Conservation (phyloP, 2,329 filamentous ascomycete genomes). For the Pyrenochaeta sp. region DNA sequence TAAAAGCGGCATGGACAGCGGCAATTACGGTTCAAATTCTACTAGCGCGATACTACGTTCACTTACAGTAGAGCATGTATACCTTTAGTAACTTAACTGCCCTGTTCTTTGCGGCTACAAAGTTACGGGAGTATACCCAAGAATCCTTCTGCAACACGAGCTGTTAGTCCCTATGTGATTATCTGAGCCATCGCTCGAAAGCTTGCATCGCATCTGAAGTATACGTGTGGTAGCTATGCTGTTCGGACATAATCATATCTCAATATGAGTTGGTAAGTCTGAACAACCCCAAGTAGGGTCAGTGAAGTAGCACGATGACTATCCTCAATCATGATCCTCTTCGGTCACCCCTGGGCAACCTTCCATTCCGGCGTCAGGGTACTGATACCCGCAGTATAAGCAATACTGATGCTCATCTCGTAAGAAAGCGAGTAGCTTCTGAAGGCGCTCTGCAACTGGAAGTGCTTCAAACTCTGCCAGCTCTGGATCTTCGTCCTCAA, state of each 20-base stretch:
- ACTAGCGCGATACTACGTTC: not conserved
- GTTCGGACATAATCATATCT: not conserved
- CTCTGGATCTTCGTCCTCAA: slow-evolving; percentile 82
- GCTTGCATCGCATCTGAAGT: not conserved
- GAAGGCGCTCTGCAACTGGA: slow-evolving; percentile 71
- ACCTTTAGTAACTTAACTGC: not conserved
- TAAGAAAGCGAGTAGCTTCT: slow-evolving; percentile 72
- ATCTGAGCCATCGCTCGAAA: not conserved
- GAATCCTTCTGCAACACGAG: not conserved
- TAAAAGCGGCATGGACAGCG: not conserved
- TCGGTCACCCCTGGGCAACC: slow-evolving; percentile 89
- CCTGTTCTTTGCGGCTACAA: not conserved
- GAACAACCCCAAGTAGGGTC: not conserved
- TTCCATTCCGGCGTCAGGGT: slow-evolving; percentile 77
- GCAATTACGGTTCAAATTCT: not conserved
- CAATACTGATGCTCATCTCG: slow-evolving; percentile 81
- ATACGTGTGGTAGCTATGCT: not conserved
- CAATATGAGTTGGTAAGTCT: not conserved
- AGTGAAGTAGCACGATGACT: not conserved
- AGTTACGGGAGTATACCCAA: not conserved
- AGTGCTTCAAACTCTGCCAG: slow-evolving; percentile 80
- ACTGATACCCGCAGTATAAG: slow-evolving; percentile 93
- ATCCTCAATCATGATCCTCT: slow-evolving; percentile 74
- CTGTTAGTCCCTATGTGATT: not conserved
- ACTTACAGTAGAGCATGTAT: not conserved